Percentiles rank a stretch among this genome's conserved stretches.
phyloP scores from a whole-genome alignment of 2,329 filamentous ascomycete species.

The Aureobasidium sp. region DNA sequence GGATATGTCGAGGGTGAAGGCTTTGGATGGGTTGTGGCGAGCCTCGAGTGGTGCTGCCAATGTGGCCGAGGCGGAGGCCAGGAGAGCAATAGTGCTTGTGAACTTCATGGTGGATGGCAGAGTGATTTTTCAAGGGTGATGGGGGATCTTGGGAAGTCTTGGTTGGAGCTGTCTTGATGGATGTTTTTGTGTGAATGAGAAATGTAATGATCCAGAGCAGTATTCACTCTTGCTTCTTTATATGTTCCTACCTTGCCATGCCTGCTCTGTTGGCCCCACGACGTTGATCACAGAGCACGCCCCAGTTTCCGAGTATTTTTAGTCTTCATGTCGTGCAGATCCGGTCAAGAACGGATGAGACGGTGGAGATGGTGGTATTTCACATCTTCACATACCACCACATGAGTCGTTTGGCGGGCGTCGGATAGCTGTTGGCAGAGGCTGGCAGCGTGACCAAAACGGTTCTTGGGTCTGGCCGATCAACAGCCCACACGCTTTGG shows the following conservation, averaged over 20 bases:
- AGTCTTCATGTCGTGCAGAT: not conserved
- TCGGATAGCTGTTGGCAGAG: not conserved
- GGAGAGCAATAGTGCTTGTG: not conserved
- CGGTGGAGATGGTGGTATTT: not conserved
- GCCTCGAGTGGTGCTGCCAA: slow-evolving; percentile 12
- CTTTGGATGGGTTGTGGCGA: slow-evolving; percentile 5
- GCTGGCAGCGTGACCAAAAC: not conserved
- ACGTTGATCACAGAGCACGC: not conserved
- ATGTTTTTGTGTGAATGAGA: no score
- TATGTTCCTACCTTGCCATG: not conserved
- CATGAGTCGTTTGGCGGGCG: not conserved
- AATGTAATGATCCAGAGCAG: not conserved
- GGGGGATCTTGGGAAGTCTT: not conserved
- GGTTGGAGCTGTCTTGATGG: no score
- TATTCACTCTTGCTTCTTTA: not conserved
- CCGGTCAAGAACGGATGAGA: slow-evolving; percentile 5
- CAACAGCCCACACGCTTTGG: not conserved
- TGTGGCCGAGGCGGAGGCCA: not conserved
- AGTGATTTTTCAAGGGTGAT: not conserved
- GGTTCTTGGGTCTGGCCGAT: slow-evolving; percentile 3
- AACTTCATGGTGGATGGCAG: not conserved
- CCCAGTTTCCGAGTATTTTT: not conserved
- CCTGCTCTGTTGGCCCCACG: not conserved
- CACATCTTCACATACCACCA: not conserved
- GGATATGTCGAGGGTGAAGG: slow-evolving; percentile 15